Evolutionary conservation across 2,329 filamentous ascomycete genomes (phyloP).

Genomic region (Cladosporium sp.): DNA sequence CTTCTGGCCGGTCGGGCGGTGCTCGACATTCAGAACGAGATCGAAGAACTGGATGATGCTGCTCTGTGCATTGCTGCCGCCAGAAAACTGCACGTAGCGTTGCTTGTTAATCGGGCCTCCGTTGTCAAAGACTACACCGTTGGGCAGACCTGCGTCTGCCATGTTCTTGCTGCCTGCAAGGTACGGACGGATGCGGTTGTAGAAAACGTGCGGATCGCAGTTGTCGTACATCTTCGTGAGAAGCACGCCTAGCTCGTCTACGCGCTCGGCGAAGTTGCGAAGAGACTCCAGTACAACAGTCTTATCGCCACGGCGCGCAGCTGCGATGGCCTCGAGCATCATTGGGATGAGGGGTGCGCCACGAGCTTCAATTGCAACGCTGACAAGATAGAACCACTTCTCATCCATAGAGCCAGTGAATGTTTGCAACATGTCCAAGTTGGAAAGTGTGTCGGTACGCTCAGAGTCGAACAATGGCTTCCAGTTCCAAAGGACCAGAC

Average conservation of each 20-base stretch:
- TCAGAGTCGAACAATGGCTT: constrained; percentile 86
- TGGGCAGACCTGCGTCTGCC: constrained; percentile 86
- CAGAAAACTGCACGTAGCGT: constrained; percentile 80
- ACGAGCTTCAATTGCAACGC: constrained; percentile 90
- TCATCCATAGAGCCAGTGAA: constrained; percentile 95
- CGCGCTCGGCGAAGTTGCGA: constrained; percentile 78
- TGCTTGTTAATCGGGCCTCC: constrained; percentile 55
- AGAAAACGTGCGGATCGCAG: constrained; percentile 93
- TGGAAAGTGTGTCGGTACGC: constrained; percentile 78
- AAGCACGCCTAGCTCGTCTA: constrained; percentile 79
- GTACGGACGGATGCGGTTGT: constrained; percentile 93
- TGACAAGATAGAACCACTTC: constrained; percentile 98
- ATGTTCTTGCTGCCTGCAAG: constrained; percentile 97
- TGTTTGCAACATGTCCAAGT: constrained; percentile 82
- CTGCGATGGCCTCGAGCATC: constrained; percentile 84
- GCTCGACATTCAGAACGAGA: constrained; percentile 83
- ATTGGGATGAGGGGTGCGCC: constrained; percentile 83
- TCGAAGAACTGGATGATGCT: constrained; percentile 98
- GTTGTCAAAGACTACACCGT: constrained; percentile 83
- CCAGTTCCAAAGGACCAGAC: constrained; percentile 94
- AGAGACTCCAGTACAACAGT: constrained; percentile 74
- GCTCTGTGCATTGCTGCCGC: constrained; percentile 95
- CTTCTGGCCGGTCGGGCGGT: constrained; percentile 82
- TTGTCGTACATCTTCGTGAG: constrained; percentile 91
- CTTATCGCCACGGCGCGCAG: constrained; percentile 70